Evolutionary conservation across 352 stramenopile genomes (phyloP).

Genomic region (Pythium phragmitis): DNA sequence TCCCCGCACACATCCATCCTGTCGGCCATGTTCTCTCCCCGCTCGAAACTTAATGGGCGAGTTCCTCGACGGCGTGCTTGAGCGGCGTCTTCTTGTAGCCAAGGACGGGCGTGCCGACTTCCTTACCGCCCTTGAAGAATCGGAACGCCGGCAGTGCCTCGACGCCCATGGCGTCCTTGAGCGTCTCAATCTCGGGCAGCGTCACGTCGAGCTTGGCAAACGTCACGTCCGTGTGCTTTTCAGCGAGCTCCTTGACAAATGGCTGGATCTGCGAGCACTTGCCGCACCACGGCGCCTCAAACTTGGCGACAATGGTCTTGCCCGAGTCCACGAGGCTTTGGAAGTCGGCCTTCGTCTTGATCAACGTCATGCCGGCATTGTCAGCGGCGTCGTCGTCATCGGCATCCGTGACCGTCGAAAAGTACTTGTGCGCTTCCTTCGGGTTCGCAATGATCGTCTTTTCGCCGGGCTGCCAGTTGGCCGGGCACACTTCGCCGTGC

Average conservation of each 20-base stretch:
- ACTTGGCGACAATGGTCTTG: slow-evolving; percentile 77
- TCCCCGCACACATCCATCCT: no score
- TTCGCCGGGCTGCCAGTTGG: slow-evolving; percentile 91
- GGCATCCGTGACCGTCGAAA: slow-evolving; percentile 62
- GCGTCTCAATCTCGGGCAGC: slow-evolving; percentile 59
- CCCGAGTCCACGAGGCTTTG: slow-evolving; percentile 59
- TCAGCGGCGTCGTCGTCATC: slow-evolving; percentile 35
- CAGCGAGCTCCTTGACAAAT: slow-evolving; percentile 67
- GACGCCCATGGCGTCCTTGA: slow-evolving; percentile 76
- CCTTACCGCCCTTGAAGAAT: slow-evolving; percentile 84
- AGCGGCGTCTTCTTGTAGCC: slow-evolving; percentile 87
- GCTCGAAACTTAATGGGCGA: slow-evolving; percentile 28
- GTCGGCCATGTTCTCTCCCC: no score
- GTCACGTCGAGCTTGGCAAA: slow-evolving; percentile 83
- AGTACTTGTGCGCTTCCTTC: slow-evolving; percentile 82
- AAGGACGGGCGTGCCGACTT: slow-evolving; percentile 64
- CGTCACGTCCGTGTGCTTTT: slow-evolving; percentile 61
- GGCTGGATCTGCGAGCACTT: slow-evolving; percentile 85
- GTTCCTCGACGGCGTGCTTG: slow-evolving; percentile 66
- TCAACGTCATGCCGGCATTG: slow-evolving; percentile 39
- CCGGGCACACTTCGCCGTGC: slow-evolving; percentile 92
- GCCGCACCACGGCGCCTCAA: slow-evolving; percentile 86
- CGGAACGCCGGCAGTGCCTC: slow-evolving; percentile 81
- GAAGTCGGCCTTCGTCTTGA: slow-evolving; percentile 68
- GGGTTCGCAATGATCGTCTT: slow-evolving; percentile 89